Evolutionary conservation across 2,329 filamentous ascomycete species (phyloP).

Genomic region (Furcasterigmium furcatum): DNA sequence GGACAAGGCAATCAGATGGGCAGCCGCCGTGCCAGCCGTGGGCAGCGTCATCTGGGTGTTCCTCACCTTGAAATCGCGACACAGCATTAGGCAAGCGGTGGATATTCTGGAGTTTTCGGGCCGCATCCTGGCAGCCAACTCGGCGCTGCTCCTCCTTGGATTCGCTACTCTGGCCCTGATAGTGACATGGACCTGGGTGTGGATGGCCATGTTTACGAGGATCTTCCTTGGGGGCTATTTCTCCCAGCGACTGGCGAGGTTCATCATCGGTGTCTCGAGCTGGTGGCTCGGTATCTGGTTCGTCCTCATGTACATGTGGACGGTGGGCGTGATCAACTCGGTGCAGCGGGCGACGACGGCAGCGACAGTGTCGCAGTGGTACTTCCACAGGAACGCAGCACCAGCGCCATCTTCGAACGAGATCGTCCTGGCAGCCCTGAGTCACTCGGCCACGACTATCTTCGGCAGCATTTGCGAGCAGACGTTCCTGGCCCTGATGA

Average conservation of each 20-base stretch:
- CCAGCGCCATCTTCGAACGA: constrained; percentile 75
- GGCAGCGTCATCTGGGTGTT: constrained; percentile 79
- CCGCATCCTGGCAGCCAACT: constrained; percentile 80
- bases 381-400: constrained; percentile 86
- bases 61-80: constrained; percentile 75
- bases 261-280: constrained; percentile 81
- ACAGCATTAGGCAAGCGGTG: constrained; percentile 78
- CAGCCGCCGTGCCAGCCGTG: constrained; percentile 71
- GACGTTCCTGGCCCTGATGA: constrained; percentile 73
- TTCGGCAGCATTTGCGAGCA: constrained; percentile 92
- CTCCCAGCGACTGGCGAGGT: constrained; percentile 56
- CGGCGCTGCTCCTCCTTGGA: constrained; percentile 79
- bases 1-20: constrained; percentile 85
- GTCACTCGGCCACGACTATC: constrained; percentile 79
- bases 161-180: constrained; percentile 72
- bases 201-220: constrained; percentile 94
- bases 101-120: constrained; percentile 91
- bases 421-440: constrained; percentile 78
- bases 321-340: constrained; percentile 79
- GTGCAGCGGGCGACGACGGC: constrained; percentile 89
- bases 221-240: constrained; percentile 93
- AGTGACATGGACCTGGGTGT: constrained; percentile 90
- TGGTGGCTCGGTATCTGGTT: constrained; percentile 97
- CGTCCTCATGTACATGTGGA: constrained; percentile 94
- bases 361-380: constrained; percentile 97